Conservation (phyloP, 352 stramenopile genomes). For the Phytopythium sindhum region DNA sequence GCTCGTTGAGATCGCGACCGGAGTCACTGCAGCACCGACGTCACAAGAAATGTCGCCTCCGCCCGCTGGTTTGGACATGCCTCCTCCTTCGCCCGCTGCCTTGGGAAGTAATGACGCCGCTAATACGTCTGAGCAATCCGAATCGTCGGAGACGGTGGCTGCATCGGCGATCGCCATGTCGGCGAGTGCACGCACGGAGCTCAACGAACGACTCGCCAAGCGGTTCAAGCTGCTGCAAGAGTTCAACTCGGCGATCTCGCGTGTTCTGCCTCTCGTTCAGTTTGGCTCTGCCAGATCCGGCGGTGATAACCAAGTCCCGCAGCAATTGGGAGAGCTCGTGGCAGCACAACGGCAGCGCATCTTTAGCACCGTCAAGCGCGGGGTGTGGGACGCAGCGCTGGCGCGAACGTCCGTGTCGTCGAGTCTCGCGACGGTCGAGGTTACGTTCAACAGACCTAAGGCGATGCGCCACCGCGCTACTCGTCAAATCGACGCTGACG, state of each 20-base stretch:
- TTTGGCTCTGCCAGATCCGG: constrained; percentile 24
- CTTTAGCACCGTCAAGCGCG: constrained; percentile 68
- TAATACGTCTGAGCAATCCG: background rate
- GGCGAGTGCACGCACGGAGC: constrained; percentile 4
- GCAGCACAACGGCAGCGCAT: constrained; percentile 54
- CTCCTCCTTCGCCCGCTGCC: background rate
- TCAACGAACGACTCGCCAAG: constrained; percentile 45
- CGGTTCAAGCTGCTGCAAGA: constrained; percentile 75
- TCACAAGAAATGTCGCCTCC: background rate
- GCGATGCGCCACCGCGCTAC: constrained; percentile 73
- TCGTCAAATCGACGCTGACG: constrained; percentile 56
- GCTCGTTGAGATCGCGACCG: constrained; percentile 55
- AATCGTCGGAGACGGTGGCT: background rate
- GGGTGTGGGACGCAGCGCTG: constrained; percentile 70
- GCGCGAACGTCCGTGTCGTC: constrained; percentile 40
- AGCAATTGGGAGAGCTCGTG: constrained; percentile 30
- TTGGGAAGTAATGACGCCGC: background rate
- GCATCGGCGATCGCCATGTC: background rate
- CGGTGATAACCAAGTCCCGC: background rate
- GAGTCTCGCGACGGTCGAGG: constrained; percentile 40
- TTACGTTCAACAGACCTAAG: constrained; percentile 79
- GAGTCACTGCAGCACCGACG: background rate
- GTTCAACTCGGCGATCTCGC: constrained; percentile 59
- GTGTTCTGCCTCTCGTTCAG: constrained; percentile 49
- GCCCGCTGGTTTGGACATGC: background rate